Conservation (phyloP, 768 basidiomycete genomes). For the Pisolithus tinctorius region DNA sequence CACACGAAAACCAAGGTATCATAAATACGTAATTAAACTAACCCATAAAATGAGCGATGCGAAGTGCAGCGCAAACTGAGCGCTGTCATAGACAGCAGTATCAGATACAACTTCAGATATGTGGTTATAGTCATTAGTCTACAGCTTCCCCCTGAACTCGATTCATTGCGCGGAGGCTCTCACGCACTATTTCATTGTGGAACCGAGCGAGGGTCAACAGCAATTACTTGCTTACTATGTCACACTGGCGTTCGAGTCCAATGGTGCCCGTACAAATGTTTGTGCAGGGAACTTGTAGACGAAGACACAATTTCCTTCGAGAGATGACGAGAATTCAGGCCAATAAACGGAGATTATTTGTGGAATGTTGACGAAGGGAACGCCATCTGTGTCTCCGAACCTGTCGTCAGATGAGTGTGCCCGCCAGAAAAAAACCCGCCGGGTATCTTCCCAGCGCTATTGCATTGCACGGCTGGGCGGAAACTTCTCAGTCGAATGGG, state of each 20-base stretch:
- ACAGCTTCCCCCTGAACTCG: too few species aligned
- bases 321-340: not conserved
- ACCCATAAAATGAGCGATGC: too few species aligned
- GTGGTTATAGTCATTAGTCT: too few species aligned
- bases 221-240: constrained; percentile 1
- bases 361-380: not conserved
- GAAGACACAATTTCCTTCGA: not conserved
- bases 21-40: too few species aligned
- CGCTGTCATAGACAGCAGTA: constrained; percentile 9
- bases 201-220: too few species aligned
- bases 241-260: constrained; percentile 19
- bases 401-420: not conserved
- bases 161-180: too few species aligned
- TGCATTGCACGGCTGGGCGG: constrained; percentile 18
- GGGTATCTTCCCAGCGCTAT: constrained; percentile 9
- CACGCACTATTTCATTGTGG: too few species aligned
- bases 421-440: constrained; percentile 4
- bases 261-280: not conserved
- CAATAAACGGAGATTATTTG: not conserved
- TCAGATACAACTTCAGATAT: constrained; percentile 17
- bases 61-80: not conserved
- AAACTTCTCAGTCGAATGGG: constrained; percentile 21
- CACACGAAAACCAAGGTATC: too few species aligned
- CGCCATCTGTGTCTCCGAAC: not conserved
- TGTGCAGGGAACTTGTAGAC: constrained; percentile 2